phyloP scores from a whole-genome alignment of 2,329 filamentous ascomycete species.

The Pestalotiopsis sp. region DNA sequence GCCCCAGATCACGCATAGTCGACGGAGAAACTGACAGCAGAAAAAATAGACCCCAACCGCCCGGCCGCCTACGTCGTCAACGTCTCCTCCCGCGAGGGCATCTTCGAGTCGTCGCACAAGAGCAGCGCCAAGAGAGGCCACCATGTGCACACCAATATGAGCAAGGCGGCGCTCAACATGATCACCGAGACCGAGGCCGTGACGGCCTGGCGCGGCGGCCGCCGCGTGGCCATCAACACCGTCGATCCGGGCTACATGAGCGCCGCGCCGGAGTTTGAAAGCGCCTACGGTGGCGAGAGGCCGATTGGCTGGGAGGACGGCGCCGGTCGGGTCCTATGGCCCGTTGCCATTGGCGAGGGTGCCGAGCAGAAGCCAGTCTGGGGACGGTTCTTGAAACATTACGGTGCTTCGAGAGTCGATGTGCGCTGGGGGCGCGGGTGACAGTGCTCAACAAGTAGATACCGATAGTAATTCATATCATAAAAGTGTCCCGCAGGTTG shows the following conservation, averaged over 20 bases:
- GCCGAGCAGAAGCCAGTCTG: background rate
- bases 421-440: slow-evolving; percentile 8
- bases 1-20: too few relatives aligned
- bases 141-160: slow-evolving; percentile 40
- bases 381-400: slow-evolving; percentile 10
- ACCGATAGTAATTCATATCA: too few relatives aligned
- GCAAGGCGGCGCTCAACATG: slow-evolving; percentile 41
- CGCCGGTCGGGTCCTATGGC: slow-evolving; percentile 35
- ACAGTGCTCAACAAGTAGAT: background rate
- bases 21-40: too few relatives aligned
- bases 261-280: slow-evolving; percentile 31
- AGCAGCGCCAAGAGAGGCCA: slow-evolving; percentile 27
- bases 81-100: slow-evolving; percentile 36
- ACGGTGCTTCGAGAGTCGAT: slow-evolving; percentile 6
- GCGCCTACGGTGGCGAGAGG: slow-evolving; percentile 22
- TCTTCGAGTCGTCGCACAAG: slow-evolving; percentile 26
- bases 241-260: slow-evolving; percentile 40
- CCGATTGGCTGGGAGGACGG: slow-evolving; percentile 39
- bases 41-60: background rate
- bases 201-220: slow-evolving; percentile 25
- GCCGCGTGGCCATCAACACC: slow-evolving; percentile 35
- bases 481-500: too few relatives aligned
- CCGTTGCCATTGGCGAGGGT: slow-evolving; percentile 20
- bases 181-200: slow-evolving; percentile 38
- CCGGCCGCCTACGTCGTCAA: slow-evolving; percentile 30